Percentiles rank a stretch among this genome's conserved stretches.
These are phyloP conservation scores for Verticillium zaregamsianum DNA, from an alignment of 2,329 filamentous ascomycete species.

Conservation along the genomic window DNA sequence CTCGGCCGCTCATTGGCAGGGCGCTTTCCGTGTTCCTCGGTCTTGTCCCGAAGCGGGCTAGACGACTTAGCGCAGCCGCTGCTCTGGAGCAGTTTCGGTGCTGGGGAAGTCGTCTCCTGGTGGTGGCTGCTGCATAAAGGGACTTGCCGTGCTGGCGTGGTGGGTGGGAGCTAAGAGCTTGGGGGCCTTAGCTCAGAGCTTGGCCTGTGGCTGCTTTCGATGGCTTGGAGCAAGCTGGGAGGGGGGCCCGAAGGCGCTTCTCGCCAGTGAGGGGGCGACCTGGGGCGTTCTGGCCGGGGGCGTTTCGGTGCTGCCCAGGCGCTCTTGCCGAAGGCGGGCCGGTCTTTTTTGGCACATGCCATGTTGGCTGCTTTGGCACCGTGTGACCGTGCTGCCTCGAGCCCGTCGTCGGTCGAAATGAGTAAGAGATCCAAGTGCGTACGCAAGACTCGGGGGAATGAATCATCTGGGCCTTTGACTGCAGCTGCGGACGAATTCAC, in stretches of 20 bases:
- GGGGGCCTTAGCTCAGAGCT: background rate
- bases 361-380: background rate
- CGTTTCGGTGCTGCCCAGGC: background rate
- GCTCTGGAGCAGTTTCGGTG: background rate
- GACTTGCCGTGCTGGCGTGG: background rate
- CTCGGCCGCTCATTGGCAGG: background rate
- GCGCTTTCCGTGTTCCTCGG: background rate
- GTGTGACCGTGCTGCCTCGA: too few species aligned
- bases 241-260: background rate
- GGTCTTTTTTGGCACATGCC: background rate
- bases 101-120: background rate
- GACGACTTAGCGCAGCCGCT: background rate
- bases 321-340: background rate
- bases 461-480: too few species aligned
- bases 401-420: too few species aligned
- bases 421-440: too few species aligned
- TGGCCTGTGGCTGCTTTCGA: background rate
- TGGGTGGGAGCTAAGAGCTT: background rate
- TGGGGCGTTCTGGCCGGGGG: background rate
- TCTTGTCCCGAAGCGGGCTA: constrained; percentile 1
- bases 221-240: background rate
- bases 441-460: too few species aligned
- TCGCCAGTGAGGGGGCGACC: background rate
- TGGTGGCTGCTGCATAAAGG: background rate
- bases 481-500: background rate